Percentiles rank a stretch among this genome's conserved stretches.
These are phyloP conservation scores for Taxillus chinensis DNA, from an alignment of 164 flowering plant species.

Conservation along the genomic window DNA sequence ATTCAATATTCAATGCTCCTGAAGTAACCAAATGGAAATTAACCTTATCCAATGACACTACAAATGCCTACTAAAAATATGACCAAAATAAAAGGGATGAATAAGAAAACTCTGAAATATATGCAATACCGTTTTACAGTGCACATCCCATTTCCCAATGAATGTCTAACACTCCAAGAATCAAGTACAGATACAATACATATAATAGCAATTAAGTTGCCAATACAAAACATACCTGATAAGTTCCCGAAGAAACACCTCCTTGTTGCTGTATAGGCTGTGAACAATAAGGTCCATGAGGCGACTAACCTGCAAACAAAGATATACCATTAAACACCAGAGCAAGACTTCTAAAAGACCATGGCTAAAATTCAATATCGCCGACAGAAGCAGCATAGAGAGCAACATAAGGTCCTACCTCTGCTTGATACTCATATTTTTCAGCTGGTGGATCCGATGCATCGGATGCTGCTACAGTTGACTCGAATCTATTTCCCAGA, in stretches of 20 bases:
- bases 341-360: too few species aligned
- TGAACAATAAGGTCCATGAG: slow-evolving; percentile 97
- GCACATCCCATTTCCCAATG: too few species aligned
- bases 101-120: too few species aligned
- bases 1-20: too few species aligned
- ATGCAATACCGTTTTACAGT: too few species aligned
- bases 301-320: slow-evolving; percentile 68
- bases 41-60: too few species aligned
- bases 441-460: slow-evolving; percentile 49
- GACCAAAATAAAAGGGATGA: too few species aligned
- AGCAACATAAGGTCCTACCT: slow-evolving; percentile 35
- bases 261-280: slow-evolving; percentile 89
- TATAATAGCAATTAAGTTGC: too few species aligned
- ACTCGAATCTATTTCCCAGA: slow-evolving; percentile 47
- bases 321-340: background rate
- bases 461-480: slow-evolving; percentile 72
- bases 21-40: too few species aligned
- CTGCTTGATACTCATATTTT: slow-evolving; percentile 92
- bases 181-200: too few species aligned
- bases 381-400: background rate
- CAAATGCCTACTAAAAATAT: too few species aligned
- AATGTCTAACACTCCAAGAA: too few species aligned
- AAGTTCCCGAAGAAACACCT: slow-evolving; percentile 88
- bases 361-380: background rate
- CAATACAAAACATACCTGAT: slow-evolving; percentile 39